Percentiles rank a stretch among this genome's conserved stretches.
phyloP scores from a whole-genome alignment of 2,329 filamentous ascomycete species.

The Fusarium acutatum region DNA sequence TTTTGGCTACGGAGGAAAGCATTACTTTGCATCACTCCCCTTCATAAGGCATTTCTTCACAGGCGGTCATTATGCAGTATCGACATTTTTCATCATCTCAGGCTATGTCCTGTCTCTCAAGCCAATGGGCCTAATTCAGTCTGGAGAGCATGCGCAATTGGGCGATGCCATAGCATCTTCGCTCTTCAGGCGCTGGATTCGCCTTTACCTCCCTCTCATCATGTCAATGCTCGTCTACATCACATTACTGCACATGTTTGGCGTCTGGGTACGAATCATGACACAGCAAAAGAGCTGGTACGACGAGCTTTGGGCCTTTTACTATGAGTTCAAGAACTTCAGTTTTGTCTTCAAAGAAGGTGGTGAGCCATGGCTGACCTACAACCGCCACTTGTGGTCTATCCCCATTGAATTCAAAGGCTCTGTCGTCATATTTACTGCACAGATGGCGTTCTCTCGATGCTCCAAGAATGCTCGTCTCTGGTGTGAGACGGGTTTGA shows the following conservation, averaged over 20 bases:
- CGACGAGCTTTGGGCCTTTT: slow-evolving; percentile 61
- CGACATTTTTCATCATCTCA: slow-evolving; percentile 65
- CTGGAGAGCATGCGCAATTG: slow-evolving; percentile 52
- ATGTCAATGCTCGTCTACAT: slow-evolving; percentile 61
- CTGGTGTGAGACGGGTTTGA: slow-evolving; percentile 60
- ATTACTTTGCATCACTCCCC: slow-evolving; percentile 63
- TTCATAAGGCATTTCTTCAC: slow-evolving; percentile 67
- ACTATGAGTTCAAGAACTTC: slow-evolving; percentile 71
- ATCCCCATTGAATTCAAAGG: slow-evolving; percentile 72
- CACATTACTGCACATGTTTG: slow-evolving; percentile 62
- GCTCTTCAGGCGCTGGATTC: slow-evolving; percentile 59
- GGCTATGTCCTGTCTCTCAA: slow-evolving; percentile 65
- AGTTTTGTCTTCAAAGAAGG: slow-evolving; percentile 71
- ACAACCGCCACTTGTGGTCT: slow-evolving; percentile 69
- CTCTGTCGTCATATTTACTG: slow-evolving; percentile 69
- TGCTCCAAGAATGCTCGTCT: slow-evolving; percentile 64
- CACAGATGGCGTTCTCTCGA: slow-evolving; percentile 64
- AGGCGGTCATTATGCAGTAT: slow-evolving; percentile 68
- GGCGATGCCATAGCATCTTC: slow-evolving; percentile 57
- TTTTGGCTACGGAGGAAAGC: slow-evolving; percentile 59
- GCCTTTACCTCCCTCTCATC: slow-evolving; percentile 62
- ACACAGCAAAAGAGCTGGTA: slow-evolving; percentile 51
- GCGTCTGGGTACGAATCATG: slow-evolving; percentile 53
- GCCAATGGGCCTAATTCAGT: slow-evolving; percentile 56
- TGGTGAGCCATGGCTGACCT: slow-evolving; percentile 58